Conservation (phyloP, 257 asterid species). For the Oldenlandia corymbosa region DNA sequence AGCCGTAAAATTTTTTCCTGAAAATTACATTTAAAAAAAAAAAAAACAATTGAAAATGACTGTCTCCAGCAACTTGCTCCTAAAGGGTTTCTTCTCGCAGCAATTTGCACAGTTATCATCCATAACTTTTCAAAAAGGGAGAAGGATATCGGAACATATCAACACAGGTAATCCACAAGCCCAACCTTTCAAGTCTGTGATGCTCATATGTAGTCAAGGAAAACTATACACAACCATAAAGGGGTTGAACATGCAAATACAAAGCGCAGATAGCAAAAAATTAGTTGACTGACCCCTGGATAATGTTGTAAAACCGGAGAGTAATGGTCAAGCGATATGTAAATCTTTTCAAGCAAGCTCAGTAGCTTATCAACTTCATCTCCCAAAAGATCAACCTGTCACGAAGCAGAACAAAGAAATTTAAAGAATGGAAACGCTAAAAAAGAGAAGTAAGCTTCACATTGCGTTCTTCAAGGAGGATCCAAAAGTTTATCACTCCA, state of each 20-base stretch:
- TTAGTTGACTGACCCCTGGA: slow-evolving; percentile 64
- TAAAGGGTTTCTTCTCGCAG: not conserved
- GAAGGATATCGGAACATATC: not conserved
- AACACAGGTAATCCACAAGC: not conserved
- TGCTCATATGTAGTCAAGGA: not conserved
- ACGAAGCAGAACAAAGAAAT: not conserved
- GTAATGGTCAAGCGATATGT: slow-evolving; percentile 75
- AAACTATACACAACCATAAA: not conserved
- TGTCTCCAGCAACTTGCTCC: not conserved
- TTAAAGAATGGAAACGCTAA: too few species aligned
- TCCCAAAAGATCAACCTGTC: slow-evolving; percentile 94
- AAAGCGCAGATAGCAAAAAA: not conserved
- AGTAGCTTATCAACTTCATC: slow-evolving; percentile 80
- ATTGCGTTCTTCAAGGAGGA: not conserved
- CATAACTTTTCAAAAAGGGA: not conserved
- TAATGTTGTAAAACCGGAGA: slow-evolving; percentile 84
- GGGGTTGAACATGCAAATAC: not conserved
- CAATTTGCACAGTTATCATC: not conserved
- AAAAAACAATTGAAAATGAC: not conserved
- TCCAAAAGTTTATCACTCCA: not conserved
- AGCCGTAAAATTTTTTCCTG: not conserved
- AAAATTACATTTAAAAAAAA: not conserved
- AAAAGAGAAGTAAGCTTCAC: not conserved
- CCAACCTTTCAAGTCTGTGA: not conserved
- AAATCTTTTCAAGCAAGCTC: slow-evolving; percentile 70